Conservation (phyloP, 306 rosid genomes). For the Castanea mollissima region DNA sequence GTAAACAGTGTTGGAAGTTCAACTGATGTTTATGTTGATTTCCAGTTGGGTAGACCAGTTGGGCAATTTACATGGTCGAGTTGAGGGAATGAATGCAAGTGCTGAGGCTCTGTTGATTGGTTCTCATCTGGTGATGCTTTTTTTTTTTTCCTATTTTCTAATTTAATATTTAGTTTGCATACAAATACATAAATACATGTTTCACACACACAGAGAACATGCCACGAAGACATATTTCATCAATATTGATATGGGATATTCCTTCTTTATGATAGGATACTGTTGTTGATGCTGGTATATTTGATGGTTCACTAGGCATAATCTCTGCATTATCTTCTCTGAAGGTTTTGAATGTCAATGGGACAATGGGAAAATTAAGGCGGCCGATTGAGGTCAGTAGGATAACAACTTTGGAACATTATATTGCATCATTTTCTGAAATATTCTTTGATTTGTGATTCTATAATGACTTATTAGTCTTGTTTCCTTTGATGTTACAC, state of each 20-base stretch:
- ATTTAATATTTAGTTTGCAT: not conserved
- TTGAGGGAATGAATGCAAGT: conserved; percentile 69
- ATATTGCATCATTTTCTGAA: not conserved
- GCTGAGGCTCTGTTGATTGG: conserved; percentile 76
- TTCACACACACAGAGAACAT: not conserved
- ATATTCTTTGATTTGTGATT: not conserved
- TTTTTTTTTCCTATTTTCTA: not conserved
- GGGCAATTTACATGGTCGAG: conserved; percentile 88
- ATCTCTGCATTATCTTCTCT: conserved; percentile 80
- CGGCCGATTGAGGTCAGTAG: conserved; percentile 82
- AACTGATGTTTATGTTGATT: conserved; percentile 39
- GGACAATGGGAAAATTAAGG: conserved; percentile 55
- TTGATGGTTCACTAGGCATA: conserved; percentile 88
- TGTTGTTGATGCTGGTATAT: conserved; percentile 91
- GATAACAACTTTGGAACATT: conserved; percentile 5
- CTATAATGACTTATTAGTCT: not conserved
- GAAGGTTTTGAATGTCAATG: conserved; percentile 58
- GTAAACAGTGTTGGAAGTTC: conserved; percentile 14
- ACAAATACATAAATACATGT: not conserved
- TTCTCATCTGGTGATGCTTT: conserved; percentile 73
- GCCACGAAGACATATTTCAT: not conserved
- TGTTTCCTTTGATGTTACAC: not conserved
- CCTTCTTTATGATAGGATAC: conserved; percentile 58
- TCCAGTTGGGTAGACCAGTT: conserved; percentile 86
- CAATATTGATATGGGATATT: conserved; percentile 10